A percentile compares a stretch with the other conserved stretches of the same genome.
Evolutionary conservation across 768 basidiomycete genomes (phyloP).

Genomic region (Plicaturopsis crispa): DNA sequence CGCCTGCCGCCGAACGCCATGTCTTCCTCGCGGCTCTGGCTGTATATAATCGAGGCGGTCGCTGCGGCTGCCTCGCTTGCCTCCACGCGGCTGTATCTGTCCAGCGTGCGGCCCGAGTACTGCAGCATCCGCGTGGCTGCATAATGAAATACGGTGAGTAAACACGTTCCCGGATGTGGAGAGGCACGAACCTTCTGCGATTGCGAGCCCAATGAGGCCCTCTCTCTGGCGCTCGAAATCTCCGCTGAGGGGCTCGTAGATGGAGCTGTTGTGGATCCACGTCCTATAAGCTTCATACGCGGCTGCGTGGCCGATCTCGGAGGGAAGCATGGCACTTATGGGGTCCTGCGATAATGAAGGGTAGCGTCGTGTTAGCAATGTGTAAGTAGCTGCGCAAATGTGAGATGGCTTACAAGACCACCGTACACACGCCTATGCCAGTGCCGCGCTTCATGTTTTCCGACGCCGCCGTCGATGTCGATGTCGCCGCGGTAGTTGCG

Average conservation of each 20-base stretch:
- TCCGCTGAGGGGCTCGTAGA: slow-evolving; percentile 49
- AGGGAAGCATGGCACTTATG: slow-evolving; percentile 40
- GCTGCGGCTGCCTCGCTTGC: slow-evolving; percentile 63
- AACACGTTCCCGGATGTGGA: slow-evolving; percentile 1
- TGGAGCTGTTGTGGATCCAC: slow-evolving; percentile 50
- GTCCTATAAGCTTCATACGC: slow-evolving; percentile 71
- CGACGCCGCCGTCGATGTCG: slow-evolving; percentile 34
- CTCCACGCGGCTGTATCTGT: slow-evolving; percentile 38
- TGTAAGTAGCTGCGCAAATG: not conserved
- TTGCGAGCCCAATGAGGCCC: slow-evolving; percentile 57
- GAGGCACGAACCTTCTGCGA: slow-evolving; percentile 53
- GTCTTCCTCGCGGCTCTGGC: no score
- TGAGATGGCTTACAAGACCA: slow-evolving; percentile 34
- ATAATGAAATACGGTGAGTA: slow-evolving; percentile 4
- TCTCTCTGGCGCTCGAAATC: slow-evolving; percentile 59
- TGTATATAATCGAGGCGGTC: slow-evolving; percentile 56
- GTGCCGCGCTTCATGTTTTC: slow-evolving; percentile 50
- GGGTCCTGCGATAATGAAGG: slow-evolving; percentile 32
- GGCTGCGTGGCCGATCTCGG: slow-evolving; percentile 68
- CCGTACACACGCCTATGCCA: slow-evolving; percentile 67
- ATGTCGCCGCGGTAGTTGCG: slow-evolving; percentile 29
- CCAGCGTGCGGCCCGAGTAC: slow-evolving; percentile 33
- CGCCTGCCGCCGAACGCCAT: no score
- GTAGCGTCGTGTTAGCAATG: not conserved
- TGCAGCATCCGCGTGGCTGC: slow-evolving; percentile 52